phyloP scores from a whole-genome alignment of 352 stramenopile species.

The Phytophthora podocarpi region DNA sequence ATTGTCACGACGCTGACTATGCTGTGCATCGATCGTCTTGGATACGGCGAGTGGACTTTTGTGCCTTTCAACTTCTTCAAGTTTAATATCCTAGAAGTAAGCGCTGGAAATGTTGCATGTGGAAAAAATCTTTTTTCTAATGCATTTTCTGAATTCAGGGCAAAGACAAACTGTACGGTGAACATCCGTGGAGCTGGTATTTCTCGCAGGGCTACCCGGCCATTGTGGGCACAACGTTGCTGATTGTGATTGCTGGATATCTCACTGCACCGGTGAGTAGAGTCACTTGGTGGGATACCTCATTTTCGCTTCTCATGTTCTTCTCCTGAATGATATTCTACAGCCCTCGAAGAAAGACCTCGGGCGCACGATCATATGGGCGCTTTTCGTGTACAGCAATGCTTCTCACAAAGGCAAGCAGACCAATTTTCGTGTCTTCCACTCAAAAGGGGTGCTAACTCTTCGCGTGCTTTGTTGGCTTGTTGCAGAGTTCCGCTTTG shows the following conservation, averaged over 20 bases:
- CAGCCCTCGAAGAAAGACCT: slow-evolving; percentile 72
- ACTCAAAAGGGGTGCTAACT: neutral
- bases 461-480: neutral
- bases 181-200: slow-evolving; percentile 87
- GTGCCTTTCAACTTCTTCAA: slow-evolving; percentile 88
- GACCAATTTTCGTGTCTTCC: neutral
- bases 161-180: slow-evolving; percentile 83
- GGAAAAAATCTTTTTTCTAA: neutral
- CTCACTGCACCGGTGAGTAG: slow-evolving; percentile 56
- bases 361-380: slow-evolving; percentile 65
- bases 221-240: slow-evolving; percentile 63
- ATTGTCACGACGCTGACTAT: slow-evolving; percentile 53
- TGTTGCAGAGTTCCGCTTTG: slow-evolving; percentile 79
- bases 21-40: slow-evolving; percentile 75
- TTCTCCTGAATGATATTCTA: neutral
- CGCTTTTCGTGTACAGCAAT: slow-evolving; percentile 80
- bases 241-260: slow-evolving; percentile 56
- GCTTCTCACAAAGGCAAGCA: slow-evolving; percentile 77
- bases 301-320: neutral
- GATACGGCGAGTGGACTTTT: slow-evolving; percentile 86
- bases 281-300: neutral
- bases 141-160: slow-evolving; percentile 35
- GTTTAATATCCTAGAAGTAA: slow-evolving; percentile 86
- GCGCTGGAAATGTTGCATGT: neutral
- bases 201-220: slow-evolving; percentile 79